phyloP scores from a whole-genome alignment of 305 asterid species.

The Rubia peregrina region DNA sequence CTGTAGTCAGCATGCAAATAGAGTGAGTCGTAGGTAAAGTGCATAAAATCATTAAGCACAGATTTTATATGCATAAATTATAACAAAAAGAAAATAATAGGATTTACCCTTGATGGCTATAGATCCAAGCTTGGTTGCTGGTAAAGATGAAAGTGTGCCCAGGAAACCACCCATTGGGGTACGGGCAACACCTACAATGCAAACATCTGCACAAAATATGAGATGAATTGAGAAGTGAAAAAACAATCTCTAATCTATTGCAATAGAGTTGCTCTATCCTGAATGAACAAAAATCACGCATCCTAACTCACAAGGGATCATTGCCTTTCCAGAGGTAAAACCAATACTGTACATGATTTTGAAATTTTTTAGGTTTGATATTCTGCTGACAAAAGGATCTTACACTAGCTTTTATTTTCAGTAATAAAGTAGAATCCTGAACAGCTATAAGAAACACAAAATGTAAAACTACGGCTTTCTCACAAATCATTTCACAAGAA shows the following conservation, averaged over 20 bases:
- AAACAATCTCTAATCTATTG: not conserved
- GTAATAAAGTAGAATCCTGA: not conserved
- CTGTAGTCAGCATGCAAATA: conserved; percentile 32
- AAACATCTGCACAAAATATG: conserved; percentile 57
- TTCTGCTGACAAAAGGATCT: not conserved
- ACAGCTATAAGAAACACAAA: not conserved
- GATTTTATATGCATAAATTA: not conserved
- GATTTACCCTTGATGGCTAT: conserved; percentile 75
- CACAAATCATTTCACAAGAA: not conserved
- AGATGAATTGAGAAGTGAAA: conserved; percentile 1
- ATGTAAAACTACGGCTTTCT: not conserved
- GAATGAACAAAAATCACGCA: not conserved
- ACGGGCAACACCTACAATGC: conserved; percentile 95
- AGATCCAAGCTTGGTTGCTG: conserved; percentile 97
- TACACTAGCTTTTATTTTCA: not conserved
- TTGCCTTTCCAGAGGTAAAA: not conserved
- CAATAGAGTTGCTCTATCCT: not conserved
- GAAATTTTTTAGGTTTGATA: not conserved
- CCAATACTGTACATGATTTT: not conserved
- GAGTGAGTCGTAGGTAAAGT: conserved; percentile 8
- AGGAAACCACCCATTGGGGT: conserved; percentile 96
- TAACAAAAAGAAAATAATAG: conserved; percentile 13
- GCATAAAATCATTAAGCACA: conserved; percentile 1
- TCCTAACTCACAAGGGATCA: not conserved
- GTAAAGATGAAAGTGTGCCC: conserved; percentile 81